phyloP scores from a whole-genome alignment of 768 basidiomycete genomes.

The Leccinum disarticulatum region DNA sequence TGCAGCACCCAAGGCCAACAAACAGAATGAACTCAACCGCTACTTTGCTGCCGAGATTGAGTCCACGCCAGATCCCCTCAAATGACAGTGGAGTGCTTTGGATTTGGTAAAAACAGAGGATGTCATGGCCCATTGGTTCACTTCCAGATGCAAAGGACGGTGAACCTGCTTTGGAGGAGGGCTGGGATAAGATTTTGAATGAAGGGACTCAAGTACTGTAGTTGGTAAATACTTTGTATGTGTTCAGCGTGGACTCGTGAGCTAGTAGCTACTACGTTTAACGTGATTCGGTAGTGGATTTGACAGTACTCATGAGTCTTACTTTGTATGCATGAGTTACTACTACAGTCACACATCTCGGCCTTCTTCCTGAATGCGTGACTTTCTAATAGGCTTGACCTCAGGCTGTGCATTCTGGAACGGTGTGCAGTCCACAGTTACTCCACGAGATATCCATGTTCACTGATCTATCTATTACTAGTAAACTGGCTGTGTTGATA shows the following conservation, averaged over 20 bases:
- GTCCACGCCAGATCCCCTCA: background rate
- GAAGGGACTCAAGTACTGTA: background rate
- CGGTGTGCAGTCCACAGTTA: too few relatives aligned
- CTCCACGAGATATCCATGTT: too few relatives aligned
- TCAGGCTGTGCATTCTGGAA: too few relatives aligned
- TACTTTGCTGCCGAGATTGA: background rate
- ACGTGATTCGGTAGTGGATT: too few relatives aligned
- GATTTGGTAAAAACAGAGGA: background rate
- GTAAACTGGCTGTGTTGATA: too few relatives aligned
- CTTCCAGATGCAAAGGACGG: background rate
- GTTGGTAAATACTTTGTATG: background rate
- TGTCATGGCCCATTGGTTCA: background rate
- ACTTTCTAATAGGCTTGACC: too few relatives aligned
- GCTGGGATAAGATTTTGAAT: background rate
- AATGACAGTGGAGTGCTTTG: background rate
- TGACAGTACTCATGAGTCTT: too few relatives aligned
- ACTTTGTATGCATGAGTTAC: too few relatives aligned
- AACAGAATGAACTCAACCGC: background rate
- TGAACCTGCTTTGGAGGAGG: background rate
- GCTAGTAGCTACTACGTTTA: too few relatives aligned
- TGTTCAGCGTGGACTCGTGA: too few relatives aligned
- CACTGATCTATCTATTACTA: too few relatives aligned
- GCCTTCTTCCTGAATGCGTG: too few relatives aligned
- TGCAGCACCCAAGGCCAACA: background rate
- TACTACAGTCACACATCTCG: background rate